Conservation (phyloP, 2,329 filamentous ascomycete genomes). For the Cercospora sp. region DNA sequence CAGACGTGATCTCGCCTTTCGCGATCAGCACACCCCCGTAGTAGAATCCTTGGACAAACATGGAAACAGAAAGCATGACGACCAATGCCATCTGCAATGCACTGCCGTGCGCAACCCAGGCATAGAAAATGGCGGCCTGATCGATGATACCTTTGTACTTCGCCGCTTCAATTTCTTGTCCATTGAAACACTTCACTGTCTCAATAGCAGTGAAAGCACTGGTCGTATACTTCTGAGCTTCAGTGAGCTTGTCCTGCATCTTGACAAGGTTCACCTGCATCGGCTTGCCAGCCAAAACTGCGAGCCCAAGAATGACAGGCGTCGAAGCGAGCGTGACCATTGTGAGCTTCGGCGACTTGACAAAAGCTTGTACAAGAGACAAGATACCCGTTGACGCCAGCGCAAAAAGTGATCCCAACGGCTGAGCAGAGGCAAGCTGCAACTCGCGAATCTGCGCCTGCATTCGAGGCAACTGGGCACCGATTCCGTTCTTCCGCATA, state of each 20-base stretch:
- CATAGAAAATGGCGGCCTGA: conserved; percentile 62
- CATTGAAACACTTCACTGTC: conserved; percentile 83
- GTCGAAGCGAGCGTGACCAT: conserved; percentile 73
- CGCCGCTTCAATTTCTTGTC: conserved; percentile 66
- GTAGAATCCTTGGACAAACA: conserved; percentile 91
- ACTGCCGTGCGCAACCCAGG: conserved; percentile 66
- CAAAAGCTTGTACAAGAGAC: conserved; percentile 71
- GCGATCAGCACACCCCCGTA: conserved; percentile 73
- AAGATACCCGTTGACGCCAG: conserved; percentile 64
- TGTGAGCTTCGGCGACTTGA: conserved; percentile 80
- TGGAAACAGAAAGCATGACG: conserved; percentile 69
- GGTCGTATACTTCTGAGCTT: conserved; percentile 69
- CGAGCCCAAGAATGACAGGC: conserved; percentile 63
- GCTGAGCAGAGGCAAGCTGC: conserved; percentile 75
- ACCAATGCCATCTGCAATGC: conserved; percentile 72
- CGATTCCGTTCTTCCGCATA: conserved; percentile 66
- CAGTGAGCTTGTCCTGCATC: conserved; percentile 67
- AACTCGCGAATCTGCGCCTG: conserved; percentile 83
- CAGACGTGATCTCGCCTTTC: conserved; percentile 58
- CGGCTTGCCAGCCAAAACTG: conserved; percentile 60
- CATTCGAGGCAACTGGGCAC: conserved; percentile 68
- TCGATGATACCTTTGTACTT: conserved; percentile 63
- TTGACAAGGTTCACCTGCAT: conserved; percentile 66
- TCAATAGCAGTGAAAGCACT: conserved; percentile 75
- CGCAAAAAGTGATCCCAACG: conserved; percentile 69